Evolutionary conservation across 2,329 filamentous ascomycete genomes (phyloP), one percentile per base, ranked within the genome.

Genomic region (Alternaria sp.): DNA sequence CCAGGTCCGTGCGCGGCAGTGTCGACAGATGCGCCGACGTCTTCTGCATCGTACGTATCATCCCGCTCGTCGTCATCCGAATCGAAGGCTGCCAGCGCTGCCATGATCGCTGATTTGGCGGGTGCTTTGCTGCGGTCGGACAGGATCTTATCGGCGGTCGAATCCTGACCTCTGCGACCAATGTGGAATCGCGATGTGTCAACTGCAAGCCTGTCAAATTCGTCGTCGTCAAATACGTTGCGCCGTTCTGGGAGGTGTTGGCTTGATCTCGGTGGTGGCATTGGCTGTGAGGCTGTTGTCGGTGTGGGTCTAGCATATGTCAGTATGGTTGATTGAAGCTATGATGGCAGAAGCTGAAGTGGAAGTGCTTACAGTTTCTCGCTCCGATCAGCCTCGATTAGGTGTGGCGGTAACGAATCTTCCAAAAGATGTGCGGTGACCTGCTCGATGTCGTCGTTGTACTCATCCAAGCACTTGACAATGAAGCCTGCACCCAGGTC

Each of bases 61-160:
- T 99, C 96, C 37, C 94, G 88, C 82, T 99, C 96, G 78, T 99
- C 96, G 70, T 98, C 96, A 72, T 98, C 95, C 0, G 90, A 91
- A 81, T 98, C 94, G 70, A 98, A 97, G 1, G 91, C 87, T 15
- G 93, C 93, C 3, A 98, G 87, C 0, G 95, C 95, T 4, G 94
- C 92, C 23, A 97, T 83, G 71, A 97, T 97, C 11, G 93, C 91
- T 0, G 93, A 92, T 81, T 96, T 97, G 72, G 90, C 89, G 2
- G 90, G 88, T 4, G 90, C 88, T 1, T 82, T 82, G 67, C 87
- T 85, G 55, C 87, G 87, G 74, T 93, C 89, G 51, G 86, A 82
- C 8, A 95, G 86, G 15, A 95, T 81, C 53, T 88, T 86, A 74
- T 95, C 92, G n/a, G 92, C 90, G 3, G 89, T 93, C 62, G 85